Evolutionary conservation across 306 rosid species (phyloP).

Genomic region (Corylus avellana): DNA sequence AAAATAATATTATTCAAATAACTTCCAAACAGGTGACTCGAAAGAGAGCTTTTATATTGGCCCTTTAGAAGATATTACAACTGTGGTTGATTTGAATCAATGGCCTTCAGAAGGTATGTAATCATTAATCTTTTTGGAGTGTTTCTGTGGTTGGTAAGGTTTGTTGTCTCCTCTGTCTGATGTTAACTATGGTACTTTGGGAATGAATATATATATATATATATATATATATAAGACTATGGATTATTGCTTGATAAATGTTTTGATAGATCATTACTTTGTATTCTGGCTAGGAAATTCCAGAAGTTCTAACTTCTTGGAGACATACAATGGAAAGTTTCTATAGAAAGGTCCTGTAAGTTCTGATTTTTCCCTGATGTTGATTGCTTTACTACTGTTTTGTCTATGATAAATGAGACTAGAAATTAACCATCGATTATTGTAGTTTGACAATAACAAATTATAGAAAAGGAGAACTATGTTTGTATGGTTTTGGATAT

Average conservation of each 20-base stretch:
- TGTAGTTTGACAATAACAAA: background rate
- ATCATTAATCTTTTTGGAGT: background rate
- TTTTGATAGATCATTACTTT: background rate
- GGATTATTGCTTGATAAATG: background rate
- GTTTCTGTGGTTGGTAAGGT: background rate
- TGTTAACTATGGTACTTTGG: background rate
- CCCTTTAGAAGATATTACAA: conserved; percentile 46
- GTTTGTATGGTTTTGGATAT: background rate
- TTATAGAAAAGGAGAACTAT: conserved; percentile 1
- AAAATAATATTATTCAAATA: background rate
- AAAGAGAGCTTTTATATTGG: conserved; percentile 80
- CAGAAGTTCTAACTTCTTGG: conserved; percentile 75
- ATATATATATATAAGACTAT: background rate
- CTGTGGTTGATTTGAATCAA: conserved; percentile 51
- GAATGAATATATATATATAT: background rate
- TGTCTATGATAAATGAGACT: background rate
- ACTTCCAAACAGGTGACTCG: conserved; percentile 59
- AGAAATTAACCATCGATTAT: background rate
- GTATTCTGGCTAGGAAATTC: conserved; percentile 28
- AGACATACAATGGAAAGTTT: conserved; percentile 62
- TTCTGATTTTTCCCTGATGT: conserved; percentile 15
- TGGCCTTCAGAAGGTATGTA: conserved; percentile 79
- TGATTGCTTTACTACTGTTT: background rate
- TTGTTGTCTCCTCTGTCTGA: background rate
- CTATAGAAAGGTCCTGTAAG: conserved; percentile 61